phyloP scores from a whole-genome alignment of 2,329 filamentous ascomycete species.

The Botrytis galanthina region DNA sequence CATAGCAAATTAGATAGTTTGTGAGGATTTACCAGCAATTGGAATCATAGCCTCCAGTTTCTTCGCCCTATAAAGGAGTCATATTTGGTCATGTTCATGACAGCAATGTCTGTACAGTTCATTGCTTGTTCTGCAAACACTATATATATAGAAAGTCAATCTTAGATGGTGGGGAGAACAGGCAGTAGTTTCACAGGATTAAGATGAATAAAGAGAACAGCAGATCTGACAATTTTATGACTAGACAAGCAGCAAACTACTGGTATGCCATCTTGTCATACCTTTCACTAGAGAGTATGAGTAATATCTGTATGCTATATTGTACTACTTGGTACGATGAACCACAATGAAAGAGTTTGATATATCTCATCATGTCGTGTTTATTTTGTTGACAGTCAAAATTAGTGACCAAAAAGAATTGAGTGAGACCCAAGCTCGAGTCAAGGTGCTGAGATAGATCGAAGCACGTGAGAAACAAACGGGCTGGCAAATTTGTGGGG shows the following conservation, averaged over 20 bases:
- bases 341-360: not conserved
- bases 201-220: not conserved
- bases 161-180: not conserved
- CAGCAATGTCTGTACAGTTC: not conserved
- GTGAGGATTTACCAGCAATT: not conserved
- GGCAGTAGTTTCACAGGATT: not conserved
- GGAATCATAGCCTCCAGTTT: not conserved
- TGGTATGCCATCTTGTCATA: not conserved
- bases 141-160: conserved; percentile 9
- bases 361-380: not conserved
- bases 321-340: not conserved
- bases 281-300: not conserved
- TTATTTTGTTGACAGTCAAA: not conserved
- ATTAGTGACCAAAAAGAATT: not conserved
- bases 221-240: not conserved
- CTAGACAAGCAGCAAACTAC: conserved; percentile 10
- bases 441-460: not conserved
- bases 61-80: not conserved
- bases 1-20: not conserved
- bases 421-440: not conserved
- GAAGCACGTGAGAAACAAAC: not conserved
- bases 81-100: not conserved
- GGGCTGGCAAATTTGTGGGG: conserved; percentile 3
- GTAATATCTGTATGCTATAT: not conserved
- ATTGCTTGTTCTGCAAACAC: conserved; percentile 4